A percentile compares a stretch with the other conserved stretches of the same genome.
These are phyloP conservation scores for Collybia mongolica DNA, from an alignment of 768 basidiomycete genomes.

Conservation along the genomic window DNA sequence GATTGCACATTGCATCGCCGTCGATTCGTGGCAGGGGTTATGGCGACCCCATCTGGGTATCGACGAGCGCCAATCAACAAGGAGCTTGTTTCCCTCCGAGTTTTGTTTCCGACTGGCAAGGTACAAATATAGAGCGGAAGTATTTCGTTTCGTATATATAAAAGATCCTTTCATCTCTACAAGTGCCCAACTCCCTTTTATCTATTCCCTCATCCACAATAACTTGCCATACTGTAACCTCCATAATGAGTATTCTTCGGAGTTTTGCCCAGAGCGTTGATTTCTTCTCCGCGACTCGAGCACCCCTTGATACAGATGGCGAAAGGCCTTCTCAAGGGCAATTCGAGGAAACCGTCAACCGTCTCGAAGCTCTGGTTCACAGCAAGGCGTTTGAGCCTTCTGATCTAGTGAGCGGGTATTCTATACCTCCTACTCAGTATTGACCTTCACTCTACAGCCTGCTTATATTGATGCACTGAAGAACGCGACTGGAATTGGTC, in stretches of 20 bases:
- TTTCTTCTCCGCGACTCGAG: slow-evolving; percentile 15
- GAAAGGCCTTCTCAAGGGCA: slow-evolving; percentile 19
- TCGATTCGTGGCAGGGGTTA: too few species aligned
- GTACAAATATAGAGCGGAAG: too few species aligned
- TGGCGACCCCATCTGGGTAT: too few species aligned
- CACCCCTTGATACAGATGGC: slow-evolving; percentile 35
- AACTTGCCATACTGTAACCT: slow-evolving; percentile 2
- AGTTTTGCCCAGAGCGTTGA: slow-evolving; percentile 23
- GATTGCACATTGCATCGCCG: too few species aligned
- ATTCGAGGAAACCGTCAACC: slow-evolving; percentile 22
- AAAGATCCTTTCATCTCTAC: slow-evolving; percentile 2
- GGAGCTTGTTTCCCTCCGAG: too few species aligned
- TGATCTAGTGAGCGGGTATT: slow-evolving; percentile 27
- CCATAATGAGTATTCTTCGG: slow-evolving; percentile 11
- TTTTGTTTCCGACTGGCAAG: too few species aligned
- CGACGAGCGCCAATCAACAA: too few species aligned
- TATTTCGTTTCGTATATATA: neutral
- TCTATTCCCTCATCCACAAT: slow-evolving; percentile 2
- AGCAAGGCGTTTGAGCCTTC: slow-evolving; percentile 22
- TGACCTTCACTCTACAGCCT: slow-evolving; percentile 28
- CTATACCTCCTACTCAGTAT: too few species aligned
- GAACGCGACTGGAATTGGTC: slow-evolving; percentile 34
- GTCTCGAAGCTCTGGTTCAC: slow-evolving; percentile 26
- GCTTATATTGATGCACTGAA: slow-evolving; percentile 48
- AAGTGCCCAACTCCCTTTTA: slow-evolving; percentile 5